Base-by-base conservation (phyloP, 1,284 basidiomycete species). In the Ceratobasidium sp. region DNA sequence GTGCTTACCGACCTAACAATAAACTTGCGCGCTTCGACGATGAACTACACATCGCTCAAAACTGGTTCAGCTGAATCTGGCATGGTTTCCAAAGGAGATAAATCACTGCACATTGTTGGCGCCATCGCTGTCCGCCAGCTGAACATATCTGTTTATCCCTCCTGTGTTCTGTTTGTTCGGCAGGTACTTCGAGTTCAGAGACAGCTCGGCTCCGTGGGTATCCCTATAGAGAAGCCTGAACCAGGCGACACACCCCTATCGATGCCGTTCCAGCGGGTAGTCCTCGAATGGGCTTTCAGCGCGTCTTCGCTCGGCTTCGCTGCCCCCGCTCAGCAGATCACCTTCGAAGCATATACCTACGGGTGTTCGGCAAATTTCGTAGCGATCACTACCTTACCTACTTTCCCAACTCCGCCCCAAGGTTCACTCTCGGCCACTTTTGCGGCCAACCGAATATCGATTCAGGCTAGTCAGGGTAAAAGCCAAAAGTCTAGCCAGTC, bases 151-250 rank as follows among this genome's bases (percentile, higher is more conserved):
- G 82, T 91, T 8, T 86, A 84, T 41, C 90, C 91, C 14, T 87
- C 87, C 75, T 82, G 91, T 27, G 86, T 92, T 79, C 81, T 84
- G 46, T 90, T 92, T 77, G 84, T 86, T 6, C 89, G 88, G 79
- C 84, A 87, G 75, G 78, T 86, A 41, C 81, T 92, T 22, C 88
- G 87, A 24, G 84, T 88, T 75, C 41, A 69, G 29, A 62, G 72
- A 27, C 49, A 62, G 43, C 49, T 66, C 37, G 16, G 34, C 27
- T 29, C 58, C 22, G 46, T 31, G n/a, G 19, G 22, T 22, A 24
- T 41, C 19, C 16, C 54, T 8, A 43, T 51, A 29, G 68, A 48
- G 8, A n/a, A 48, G 13, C 11, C 48, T 22, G n/a, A 13, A 16
- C 43, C 41, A 13, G 34, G 37, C 2, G 16, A 19, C 48, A 11